Conservation (phyloP, 441 rosid genomes). For the Metrosideros polymorpha region DNA sequence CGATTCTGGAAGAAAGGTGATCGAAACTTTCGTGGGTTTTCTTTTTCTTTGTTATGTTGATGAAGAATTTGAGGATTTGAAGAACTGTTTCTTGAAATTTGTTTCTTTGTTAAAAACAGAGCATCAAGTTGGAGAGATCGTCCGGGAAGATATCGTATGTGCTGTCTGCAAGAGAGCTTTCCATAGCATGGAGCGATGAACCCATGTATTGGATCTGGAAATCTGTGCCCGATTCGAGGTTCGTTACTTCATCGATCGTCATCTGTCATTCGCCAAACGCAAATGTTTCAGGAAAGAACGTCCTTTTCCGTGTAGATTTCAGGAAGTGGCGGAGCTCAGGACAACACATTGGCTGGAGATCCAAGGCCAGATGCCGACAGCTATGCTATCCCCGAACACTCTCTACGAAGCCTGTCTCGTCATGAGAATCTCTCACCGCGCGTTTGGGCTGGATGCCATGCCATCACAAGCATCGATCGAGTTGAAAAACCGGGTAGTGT, state of each 20-base stretch:
- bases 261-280: not conserved
- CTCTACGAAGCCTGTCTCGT: not conserved
- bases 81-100: not conserved
- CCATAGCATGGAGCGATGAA: not conserved
- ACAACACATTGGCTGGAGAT: not conserved
- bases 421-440: not conserved
- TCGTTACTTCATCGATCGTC: not conserved
- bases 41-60: not conserved
- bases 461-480: not conserved
- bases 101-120: not conserved
- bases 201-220: not conserved
- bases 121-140: not conserved
- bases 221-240: not conserved
- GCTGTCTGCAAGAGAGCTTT: not conserved
- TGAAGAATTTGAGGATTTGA: not conserved
- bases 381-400: not conserved
- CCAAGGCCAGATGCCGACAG: not conserved
- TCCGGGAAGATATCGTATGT: not conserved
- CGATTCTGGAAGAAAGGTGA: not conserved
- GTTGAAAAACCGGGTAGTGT: not conserved
- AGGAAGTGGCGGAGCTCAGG: not conserved
- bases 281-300: too few relatives aligned
- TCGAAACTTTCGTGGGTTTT: not conserved
- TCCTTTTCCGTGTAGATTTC: not conserved
- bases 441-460: not conserved